These are phyloP conservation scores for Cercospora brassicicola DNA, from an alignment of 2,329 filamentous ascomycete species.

Conservation along the genomic window DNA sequence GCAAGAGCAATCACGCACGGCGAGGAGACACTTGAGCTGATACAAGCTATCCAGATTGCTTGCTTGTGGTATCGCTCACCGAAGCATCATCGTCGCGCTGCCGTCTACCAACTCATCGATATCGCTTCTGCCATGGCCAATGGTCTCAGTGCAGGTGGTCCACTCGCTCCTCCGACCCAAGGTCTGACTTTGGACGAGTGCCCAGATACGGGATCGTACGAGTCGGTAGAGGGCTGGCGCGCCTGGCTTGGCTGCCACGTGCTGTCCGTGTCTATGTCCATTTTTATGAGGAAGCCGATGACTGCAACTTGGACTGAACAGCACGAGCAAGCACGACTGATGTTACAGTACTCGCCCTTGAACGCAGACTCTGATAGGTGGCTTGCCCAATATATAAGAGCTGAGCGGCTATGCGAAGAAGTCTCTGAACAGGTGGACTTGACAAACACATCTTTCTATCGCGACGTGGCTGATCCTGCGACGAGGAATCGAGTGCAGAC, in stretches of 20 bases:
- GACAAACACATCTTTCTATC: constrained; percentile 12
- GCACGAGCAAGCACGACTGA: constrained; percentile 28
- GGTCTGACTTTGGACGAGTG: background rate
- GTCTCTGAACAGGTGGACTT: constrained; percentile 28
- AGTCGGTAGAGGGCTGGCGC: constrained; percentile 19
- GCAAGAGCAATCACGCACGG: constrained; percentile 69
- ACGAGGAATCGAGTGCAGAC: constrained; percentile 25
- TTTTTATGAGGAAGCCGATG: constrained; percentile 21
- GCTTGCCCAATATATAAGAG: constrained; percentile 32
- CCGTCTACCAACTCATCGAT: constrained; percentile 81
- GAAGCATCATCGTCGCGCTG: constrained; percentile 76
- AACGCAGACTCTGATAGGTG: constrained; percentile 23
- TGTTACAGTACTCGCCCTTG: constrained; percentile 24
- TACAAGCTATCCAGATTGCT: constrained; percentile 73
- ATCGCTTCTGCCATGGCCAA: constrained; percentile 75
- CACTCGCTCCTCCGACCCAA: constrained; percentile 7
- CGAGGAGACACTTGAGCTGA: constrained; percentile 71
- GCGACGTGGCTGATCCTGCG: constrained; percentile 26
- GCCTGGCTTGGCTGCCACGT: constrained; percentile 29
- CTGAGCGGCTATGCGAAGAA: constrained; percentile 29
- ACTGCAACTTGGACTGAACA: constrained; percentile 24
- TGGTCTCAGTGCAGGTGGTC: constrained; percentile 68
- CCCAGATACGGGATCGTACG: constrained; percentile 7
- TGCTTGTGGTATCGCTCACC: constrained; percentile 81
- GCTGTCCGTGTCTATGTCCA: constrained; percentile 16